phyloP scores from a whole-genome alignment of 441 rosid genomes.

The Mallotus repandus region DNA sequence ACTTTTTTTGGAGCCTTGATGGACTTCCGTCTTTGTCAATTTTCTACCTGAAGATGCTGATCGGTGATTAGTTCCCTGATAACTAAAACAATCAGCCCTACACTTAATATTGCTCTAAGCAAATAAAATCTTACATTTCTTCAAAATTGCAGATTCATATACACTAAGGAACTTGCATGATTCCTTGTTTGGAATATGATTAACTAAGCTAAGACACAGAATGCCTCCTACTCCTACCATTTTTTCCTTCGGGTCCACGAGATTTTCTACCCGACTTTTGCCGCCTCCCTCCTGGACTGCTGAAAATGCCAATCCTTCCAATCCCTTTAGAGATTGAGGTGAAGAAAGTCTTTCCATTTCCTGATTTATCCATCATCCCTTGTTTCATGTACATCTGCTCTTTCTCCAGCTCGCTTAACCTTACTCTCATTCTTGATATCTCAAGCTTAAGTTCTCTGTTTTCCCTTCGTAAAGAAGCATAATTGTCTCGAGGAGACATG shows the following conservation, averaged over 20 bases:
- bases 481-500: slow-evolving; percentile 82
- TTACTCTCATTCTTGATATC: slow-evolving; percentile 85
- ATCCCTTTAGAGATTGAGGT: slow-evolving; percentile 78
- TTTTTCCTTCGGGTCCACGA: slow-evolving; percentile 52
- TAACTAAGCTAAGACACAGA: slow-evolving; percentile 41
- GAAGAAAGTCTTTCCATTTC: slow-evolving; percentile 63
- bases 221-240: slow-evolving; percentile 48
- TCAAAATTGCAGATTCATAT: slow-evolving; percentile 18
- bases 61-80: background rate
- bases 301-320: slow-evolving; percentile 60
- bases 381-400: slow-evolving; percentile 77
- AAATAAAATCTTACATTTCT: slow-evolving; percentile 10
- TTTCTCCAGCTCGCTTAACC: slow-evolving; percentile 83
- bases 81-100: background rate
- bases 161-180: background rate
- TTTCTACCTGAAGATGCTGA: too few relatives aligned
- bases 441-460: slow-evolving; percentile 87
- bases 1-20: too few relatives aligned
- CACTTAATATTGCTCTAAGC: background rate
- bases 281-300: slow-evolving; percentile 52
- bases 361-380: slow-evolving; percentile 70
- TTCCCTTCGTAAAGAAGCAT: slow-evolving; percentile 81
- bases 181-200: slow-evolving; percentile 4
- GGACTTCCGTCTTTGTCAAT: too few relatives aligned
- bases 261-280: slow-evolving; percentile 52